Evolutionary conservation across 2,329 filamentous ascomycete species (phyloP).

Genomic region (Cladosporium sp.): DNA sequence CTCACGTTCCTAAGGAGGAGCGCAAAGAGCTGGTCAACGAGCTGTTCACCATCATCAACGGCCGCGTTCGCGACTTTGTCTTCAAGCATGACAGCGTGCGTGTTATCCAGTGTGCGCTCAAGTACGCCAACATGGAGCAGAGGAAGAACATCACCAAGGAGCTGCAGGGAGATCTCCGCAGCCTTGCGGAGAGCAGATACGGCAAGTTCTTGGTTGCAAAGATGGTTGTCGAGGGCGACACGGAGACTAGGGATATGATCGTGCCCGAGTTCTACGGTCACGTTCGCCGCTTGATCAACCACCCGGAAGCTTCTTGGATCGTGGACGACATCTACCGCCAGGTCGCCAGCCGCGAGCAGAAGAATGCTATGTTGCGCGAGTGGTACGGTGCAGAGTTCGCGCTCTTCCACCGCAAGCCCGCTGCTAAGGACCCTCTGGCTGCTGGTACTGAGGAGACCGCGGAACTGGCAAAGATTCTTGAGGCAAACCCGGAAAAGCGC

Average conservation of each 20-base stretch:
- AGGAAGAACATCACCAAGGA: conserved; percentile 83
- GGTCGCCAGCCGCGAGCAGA: conserved; percentile 82
- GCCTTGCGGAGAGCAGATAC: conserved; percentile 90
- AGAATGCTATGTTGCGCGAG: conserved; percentile 79
- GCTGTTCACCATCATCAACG: conserved; percentile 87
- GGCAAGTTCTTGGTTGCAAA: conserved; percentile 98
- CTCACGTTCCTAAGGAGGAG: conserved; percentile 87
- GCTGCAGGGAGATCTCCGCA: conserved; percentile 78
- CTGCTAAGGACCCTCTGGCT: conserved; percentile 31
- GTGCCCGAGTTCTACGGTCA: conserved; percentile 94
- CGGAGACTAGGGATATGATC: conserved; percentile 82
- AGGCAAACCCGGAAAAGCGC: conserved; percentile 79
- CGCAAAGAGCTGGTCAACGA: conserved; percentile 83
- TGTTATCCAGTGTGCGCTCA: conserved; percentile 93
- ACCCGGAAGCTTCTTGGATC: conserved; percentile 96
- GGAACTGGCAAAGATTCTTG: conserved; percentile 74
- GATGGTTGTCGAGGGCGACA: conserved; percentile 86
- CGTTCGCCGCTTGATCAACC: conserved; percentile 89
- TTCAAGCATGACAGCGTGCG: conserved; percentile 98
- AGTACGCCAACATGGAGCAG: conserved; percentile 86
- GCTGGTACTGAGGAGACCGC: conserved; percentile 42
- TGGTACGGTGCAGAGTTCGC: conserved; percentile 97
- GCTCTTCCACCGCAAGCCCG: conserved; percentile 68
- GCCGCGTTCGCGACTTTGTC: conserved; percentile 89
- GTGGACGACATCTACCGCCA: conserved; percentile 94